phyloP scores from a whole-genome alignment of 2,329 filamentous ascomycete species.

The Diplodia mutila region DNA sequence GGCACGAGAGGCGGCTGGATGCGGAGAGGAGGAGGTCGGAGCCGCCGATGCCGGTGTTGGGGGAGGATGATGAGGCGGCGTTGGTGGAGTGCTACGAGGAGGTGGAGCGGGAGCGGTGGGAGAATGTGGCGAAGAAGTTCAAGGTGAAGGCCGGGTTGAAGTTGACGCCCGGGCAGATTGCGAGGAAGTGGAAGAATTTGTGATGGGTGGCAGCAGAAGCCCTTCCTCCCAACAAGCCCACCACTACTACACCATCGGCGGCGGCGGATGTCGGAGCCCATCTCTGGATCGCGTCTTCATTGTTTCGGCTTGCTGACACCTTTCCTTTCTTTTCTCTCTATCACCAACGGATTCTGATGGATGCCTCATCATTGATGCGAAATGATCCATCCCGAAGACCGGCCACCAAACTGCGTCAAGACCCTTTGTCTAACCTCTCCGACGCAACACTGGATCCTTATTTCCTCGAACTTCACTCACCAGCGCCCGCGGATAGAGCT shows the following conservation, averaged over 20 bases:
- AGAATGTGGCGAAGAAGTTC: slow-evolving; percentile 12
- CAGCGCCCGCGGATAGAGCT: background rate
- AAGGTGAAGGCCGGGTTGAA: background rate
- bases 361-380: background rate
- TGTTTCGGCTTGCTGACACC: background rate
- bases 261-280: too few species aligned
- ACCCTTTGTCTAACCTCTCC: background rate
- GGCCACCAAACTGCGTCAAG: background rate
- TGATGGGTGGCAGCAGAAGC: too few species aligned
- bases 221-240: too few species aligned
- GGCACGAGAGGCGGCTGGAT: slow-evolving; percentile 18
- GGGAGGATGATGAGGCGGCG: background rate
- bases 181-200: slow-evolving; percentile 10
- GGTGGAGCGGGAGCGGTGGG: slow-evolving; percentile 16
- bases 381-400: background rate
- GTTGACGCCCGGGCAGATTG: slow-evolving; percentile 8
- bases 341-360: background rate
- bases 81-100: slow-evolving; percentile 6
- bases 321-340: background rate
- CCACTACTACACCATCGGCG: too few species aligned
- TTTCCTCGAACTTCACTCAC: background rate
- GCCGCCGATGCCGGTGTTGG: background rate
- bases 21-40: background rate
- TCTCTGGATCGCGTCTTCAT: background rate
- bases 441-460: background rate